Conservation (phyloP, 768 basidiomycete species). For the Nevesoporus exiguus region DNA sequence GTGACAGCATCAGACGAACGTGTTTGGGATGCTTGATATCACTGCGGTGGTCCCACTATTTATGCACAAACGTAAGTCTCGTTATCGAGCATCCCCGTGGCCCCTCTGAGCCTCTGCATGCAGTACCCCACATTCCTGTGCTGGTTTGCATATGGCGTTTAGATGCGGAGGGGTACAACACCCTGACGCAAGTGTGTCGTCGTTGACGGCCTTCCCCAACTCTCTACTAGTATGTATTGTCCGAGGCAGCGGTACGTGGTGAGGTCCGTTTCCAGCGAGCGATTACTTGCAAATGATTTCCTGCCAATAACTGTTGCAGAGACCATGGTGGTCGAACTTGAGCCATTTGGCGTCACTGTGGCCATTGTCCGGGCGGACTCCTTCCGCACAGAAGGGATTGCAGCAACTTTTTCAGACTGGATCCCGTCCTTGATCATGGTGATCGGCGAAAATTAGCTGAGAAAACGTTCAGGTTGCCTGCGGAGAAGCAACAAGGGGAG, state of each 20-base stretch:
- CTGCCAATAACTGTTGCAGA: constrained; percentile 46
- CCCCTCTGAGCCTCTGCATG: too few relatives aligned
- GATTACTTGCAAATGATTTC: background rate
- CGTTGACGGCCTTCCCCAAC: constrained; percentile 25
- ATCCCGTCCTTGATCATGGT: constrained; percentile 50
- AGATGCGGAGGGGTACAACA: constrained; percentile 23
- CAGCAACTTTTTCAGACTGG: too few relatives aligned
- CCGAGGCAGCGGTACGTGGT: constrained; percentile 62
- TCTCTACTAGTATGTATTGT: constrained; percentile 47
- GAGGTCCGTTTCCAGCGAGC: too few relatives aligned
- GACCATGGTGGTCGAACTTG: constrained; percentile 52
- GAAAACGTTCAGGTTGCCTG: constrained; percentile 33
- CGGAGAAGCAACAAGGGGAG: constrained; percentile 50
- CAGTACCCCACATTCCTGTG: background rate
- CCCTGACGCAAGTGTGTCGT: background rate
- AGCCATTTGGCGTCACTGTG: constrained; percentile 52
- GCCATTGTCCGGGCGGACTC: constrained; percentile 56
- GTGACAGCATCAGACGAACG: constrained; percentile 39
- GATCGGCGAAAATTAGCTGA: constrained; percentile 34
- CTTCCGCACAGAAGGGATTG: constrained; percentile 61
- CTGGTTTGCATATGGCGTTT: background rate
- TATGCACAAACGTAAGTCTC: constrained; percentile 35
- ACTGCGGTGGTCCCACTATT: constrained; percentile 51
- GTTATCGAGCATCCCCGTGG: background rate
- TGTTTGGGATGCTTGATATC: constrained; percentile 42